Percentiles rank a stretch among this genome's conserved stretches.
phyloP scores from a whole-genome alignment of 352 stramenopile genomes.

The Globisporangium abappressorium region DNA sequence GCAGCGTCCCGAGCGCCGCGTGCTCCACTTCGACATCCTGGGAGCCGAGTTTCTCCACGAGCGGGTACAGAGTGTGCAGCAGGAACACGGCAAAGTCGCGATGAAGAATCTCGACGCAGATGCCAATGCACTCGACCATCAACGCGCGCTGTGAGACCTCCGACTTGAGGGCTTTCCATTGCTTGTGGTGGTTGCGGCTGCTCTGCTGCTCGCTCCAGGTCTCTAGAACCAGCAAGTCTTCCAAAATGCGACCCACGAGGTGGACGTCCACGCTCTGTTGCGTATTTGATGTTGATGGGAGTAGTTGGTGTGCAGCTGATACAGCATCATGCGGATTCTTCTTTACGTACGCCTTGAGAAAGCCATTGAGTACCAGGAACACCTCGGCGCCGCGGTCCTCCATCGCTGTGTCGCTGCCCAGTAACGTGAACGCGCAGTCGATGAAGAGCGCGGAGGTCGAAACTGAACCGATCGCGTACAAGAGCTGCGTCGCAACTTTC shows the following conservation, averaged over 20 bases:
- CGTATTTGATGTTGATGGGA: neutral
- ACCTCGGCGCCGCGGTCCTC: conserved; percentile 27
- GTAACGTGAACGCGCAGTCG: conserved; percentile 54
- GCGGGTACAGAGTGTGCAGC: conserved; percentile 69
- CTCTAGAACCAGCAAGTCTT: conserved; percentile 59
- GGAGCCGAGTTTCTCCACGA: conserved; percentile 82
- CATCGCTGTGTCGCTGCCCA: conserved; percentile 15
- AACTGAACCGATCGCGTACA: conserved; percentile 44
- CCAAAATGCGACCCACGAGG: conserved; percentile 68
- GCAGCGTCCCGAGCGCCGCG: conserved; percentile 60
- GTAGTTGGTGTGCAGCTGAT: neutral
- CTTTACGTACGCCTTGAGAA: conserved; percentile 34
- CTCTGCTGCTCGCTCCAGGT: conserved; percentile 35
- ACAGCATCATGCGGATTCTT: neutral
- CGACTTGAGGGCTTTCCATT: conserved; percentile 6
- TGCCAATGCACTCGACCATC: conserved; percentile 70
- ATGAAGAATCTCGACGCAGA: conserved; percentile 64
- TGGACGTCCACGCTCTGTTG: conserved; percentile 41
- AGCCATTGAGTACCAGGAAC: conserved; percentile 67
- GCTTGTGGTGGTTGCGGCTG: neutral
- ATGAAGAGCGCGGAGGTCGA: conserved; percentile 61
- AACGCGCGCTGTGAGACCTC: conserved; percentile 49
- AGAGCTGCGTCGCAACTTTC: conserved; percentile 34
- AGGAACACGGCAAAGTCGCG: conserved; percentile 59
- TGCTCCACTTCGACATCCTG: conserved; percentile 59